Evolutionary conservation across 352 stramenopile genomes (phyloP), one percentile per base, ranked within the genome.

Genomic region (Pythium dissotocum): DNA sequence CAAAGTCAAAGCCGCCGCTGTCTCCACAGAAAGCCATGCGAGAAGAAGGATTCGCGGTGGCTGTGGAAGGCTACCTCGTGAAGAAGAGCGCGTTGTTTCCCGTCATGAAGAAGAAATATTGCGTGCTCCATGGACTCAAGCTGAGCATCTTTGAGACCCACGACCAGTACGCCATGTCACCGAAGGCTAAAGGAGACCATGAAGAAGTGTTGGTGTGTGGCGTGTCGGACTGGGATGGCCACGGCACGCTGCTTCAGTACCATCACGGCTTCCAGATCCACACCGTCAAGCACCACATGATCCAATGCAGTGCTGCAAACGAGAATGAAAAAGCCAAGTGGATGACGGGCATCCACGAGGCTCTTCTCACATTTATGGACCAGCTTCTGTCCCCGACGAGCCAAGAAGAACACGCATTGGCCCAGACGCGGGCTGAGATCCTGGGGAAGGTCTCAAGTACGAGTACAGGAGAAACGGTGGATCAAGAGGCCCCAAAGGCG

Each of bases 241-340:
- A 88, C 46, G 75, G 77, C 9, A 62, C 80, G 13, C 52, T 92
- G 35, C 69, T 93, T 57, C 81, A 89, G 55, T 94, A 94, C 71
- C 73, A 85, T 18, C 76, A 94, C 61, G 80, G 79, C 1, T 94
- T 94, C 38, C 65, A 88, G 40, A 65, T 94, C n/a, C 80, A 91
- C 48, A 89, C 82, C 0, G 70, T 80, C 28, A 62, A 64, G 13
- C 83, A 89, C 48, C 40, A 79, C 35, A 75, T 72, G n/a, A 78
- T 91, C 36, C 82, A 82, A 32, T 94, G 84, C 61, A 94, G 86
- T 59, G 82, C 82, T 0, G 73, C 82, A 5, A 91, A 67, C 63
- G 73, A 77, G 3, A 67, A 78, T 1, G 86, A 94, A 55, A 90
- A 88, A 53, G 77, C 75, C 48, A 87, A 84, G 32, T 93, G 86